These are phyloP conservation scores for Leccinum boreale DNA, from an alignment of 768 basidiomycete species.

Conservation along the genomic window DNA sequence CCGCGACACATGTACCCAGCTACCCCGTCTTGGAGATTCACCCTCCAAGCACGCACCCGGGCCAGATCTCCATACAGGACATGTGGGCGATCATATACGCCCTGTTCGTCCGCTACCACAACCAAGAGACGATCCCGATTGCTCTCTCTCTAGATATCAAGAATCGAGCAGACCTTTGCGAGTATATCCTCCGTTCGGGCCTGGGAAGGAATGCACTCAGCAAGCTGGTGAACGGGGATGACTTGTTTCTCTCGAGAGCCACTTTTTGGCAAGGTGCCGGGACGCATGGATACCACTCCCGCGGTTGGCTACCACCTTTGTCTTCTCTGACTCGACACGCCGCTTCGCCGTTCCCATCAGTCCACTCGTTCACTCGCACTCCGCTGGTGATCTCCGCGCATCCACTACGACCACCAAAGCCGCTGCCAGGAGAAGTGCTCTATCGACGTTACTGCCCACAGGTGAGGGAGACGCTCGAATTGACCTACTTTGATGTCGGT, in stretches of 20 bases:
- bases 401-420: constrained; percentile 50
- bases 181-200: constrained; percentile 40
- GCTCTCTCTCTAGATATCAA: constrained; percentile 26
- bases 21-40: constrained; percentile 19
- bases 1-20: constrained; percentile 17
- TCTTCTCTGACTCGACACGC: constrained; percentile 27
- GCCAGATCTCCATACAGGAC: constrained; percentile 27
- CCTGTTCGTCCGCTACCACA: constrained; percentile 38
- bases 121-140: constrained; percentile 41
- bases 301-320: constrained; percentile 32
- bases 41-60: background rate
- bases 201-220: constrained; percentile 22
- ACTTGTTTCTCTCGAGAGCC: constrained; percentile 39
- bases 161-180: constrained; percentile 32
- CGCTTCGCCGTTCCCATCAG: constrained; percentile 33
- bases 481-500: constrained; percentile 29
- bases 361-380: constrained; percentile 42
- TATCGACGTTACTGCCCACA: constrained; percentile 36
- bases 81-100: constrained; percentile 42
- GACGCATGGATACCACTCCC: constrained; percentile 29
- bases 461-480: constrained; percentile 32
- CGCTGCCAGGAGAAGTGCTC: constrained; percentile 37
- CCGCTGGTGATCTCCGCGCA: constrained; percentile 48
- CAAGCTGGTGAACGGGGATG: constrained; percentile 12
- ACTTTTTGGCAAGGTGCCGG: constrained; percentile 54